These are phyloP conservation scores for Colletotrichum higginsianum DNA, from an alignment of 2,329 filamentous ascomycete genomes.

Conservation along the genomic window DNA sequence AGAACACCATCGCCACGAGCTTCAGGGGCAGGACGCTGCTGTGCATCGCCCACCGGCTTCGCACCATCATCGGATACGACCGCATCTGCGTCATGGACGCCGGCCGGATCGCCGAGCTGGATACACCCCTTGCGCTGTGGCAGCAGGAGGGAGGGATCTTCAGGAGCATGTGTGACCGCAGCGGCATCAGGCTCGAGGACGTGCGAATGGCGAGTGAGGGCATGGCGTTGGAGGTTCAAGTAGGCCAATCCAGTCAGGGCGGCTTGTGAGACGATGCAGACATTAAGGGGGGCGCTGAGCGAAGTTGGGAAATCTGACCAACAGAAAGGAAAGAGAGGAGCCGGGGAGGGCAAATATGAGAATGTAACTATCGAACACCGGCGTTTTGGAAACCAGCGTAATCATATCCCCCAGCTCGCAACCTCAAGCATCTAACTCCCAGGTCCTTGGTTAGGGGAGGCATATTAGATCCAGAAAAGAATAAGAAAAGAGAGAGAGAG, in stretches of 20 bases:
- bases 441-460: neutral
- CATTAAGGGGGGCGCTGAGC: conserved; percentile 15
- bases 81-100: conserved; percentile 97
- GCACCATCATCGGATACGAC: conserved; percentile 95
- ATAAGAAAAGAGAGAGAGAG: no score
- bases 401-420: neutral
- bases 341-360: neutral
- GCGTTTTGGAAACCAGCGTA: neutral
- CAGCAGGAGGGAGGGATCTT: conserved; percentile 81
- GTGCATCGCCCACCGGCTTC: conserved; percentile 92
- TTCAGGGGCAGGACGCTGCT: conserved; percentile 91
- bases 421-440: neutral
- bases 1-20: conserved; percentile 85
- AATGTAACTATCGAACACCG: neutral
- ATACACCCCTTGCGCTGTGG: conserved; percentile 81
- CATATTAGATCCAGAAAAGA: neutral
- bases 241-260: conserved; percentile 38
- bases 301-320: conserved; percentile 33
- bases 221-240: conserved; percentile 44
- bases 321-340: neutral
- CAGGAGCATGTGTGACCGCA: conserved; percentile 89
- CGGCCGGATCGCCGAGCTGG: conserved; percentile 89
- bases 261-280: conserved; percentile 18
- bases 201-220: conserved; percentile 62
- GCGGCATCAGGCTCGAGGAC: conserved; percentile 77